Conservation (phyloP, 2,329 filamentous ascomycete species). For the Aspergillus puulaauensis region DNA sequence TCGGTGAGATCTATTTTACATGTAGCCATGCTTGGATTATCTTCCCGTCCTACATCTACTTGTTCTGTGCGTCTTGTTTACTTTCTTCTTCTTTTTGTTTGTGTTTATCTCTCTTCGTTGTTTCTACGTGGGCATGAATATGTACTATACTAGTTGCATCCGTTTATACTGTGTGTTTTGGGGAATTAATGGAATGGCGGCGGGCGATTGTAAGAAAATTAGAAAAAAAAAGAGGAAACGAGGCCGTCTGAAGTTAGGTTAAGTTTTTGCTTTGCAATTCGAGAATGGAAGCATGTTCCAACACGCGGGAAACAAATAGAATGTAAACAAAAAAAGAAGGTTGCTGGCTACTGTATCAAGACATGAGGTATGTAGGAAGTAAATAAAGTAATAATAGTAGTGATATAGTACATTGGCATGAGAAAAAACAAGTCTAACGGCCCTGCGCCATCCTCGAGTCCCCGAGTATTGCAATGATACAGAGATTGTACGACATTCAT, state of each 20-base stretch:
- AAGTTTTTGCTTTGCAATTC: background rate
- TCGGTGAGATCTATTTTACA: background rate
- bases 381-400: slow-evolving; percentile 13
- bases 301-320: background rate
- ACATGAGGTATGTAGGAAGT: slow-evolving; percentile 6
- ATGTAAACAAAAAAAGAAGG: background rate
- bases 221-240: slow-evolving; percentile 30
- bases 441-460: slow-evolving; percentile 35
- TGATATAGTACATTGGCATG: slow-evolving; percentile 29
- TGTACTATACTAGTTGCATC: slow-evolving; percentile 12
- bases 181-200: background rate
- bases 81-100: background rate
- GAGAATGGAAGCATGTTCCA: background rate
- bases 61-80: slow-evolving; percentile 2
- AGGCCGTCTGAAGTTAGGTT: background rate
- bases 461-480: slow-evolving; percentile 15
- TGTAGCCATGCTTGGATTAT: slow-evolving; percentile 7
- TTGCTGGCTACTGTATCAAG: slow-evolving; percentile 2
- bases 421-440: slow-evolving; percentile 20
- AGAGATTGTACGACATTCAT: slow-evolving; percentile 6
- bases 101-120: slow-evolving; percentile 1
- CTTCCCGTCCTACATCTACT: background rate
- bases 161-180: slow-evolving; percentile 1
- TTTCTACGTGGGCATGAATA: background rate
- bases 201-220: slow-evolving; percentile 36